These are phyloP conservation scores for Lichtheimia hyalospora DNA, from an alignment of 371 early-diverging fungal species.

Conservation along the genomic window DNA sequence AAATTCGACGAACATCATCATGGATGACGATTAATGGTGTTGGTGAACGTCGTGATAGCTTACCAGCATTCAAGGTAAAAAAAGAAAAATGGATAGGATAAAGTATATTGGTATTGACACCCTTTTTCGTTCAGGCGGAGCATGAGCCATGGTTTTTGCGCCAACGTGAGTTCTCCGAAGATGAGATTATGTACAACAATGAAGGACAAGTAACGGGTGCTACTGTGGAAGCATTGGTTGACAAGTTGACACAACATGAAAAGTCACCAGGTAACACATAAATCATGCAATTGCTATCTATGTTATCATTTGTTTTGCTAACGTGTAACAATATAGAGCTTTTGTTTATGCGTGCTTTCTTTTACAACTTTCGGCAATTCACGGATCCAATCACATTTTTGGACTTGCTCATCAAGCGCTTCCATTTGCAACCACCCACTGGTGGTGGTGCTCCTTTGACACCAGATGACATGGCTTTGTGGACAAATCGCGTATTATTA, in stretches of 20 bases:
- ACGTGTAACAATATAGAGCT: constrained; percentile 51
- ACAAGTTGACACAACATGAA: constrained; percentile 87
- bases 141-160: constrained; percentile 71
- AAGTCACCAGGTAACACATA: constrained; percentile 38
- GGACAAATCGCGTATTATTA: constrained; percentile 82
- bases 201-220: constrained; percentile 90
- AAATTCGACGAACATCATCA: constrained; percentile 10
- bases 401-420: constrained; percentile 67
- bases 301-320: neutral
- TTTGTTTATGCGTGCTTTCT: constrained; percentile 77
- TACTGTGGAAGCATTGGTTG: constrained; percentile 78
- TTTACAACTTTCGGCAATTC: constrained; percentile 90
- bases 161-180: constrained; percentile 49
- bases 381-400: constrained; percentile 72
- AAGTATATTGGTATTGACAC: neutral
- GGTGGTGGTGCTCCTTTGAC: constrained; percentile 54
- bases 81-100: neutral
- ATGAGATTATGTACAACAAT: constrained; percentile 77
- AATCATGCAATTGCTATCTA: neutral
- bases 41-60: constrained; percentile 1
- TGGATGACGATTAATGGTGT: constrained; percentile 1
- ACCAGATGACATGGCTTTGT: constrained; percentile 69
- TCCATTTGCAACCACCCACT: constrained; percentile 69
- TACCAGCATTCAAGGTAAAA: neutral
- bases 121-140: constrained; percentile 11